phyloP scores from a whole-genome alignment of 148 eudicot species.

The Cornus florida region DNA sequence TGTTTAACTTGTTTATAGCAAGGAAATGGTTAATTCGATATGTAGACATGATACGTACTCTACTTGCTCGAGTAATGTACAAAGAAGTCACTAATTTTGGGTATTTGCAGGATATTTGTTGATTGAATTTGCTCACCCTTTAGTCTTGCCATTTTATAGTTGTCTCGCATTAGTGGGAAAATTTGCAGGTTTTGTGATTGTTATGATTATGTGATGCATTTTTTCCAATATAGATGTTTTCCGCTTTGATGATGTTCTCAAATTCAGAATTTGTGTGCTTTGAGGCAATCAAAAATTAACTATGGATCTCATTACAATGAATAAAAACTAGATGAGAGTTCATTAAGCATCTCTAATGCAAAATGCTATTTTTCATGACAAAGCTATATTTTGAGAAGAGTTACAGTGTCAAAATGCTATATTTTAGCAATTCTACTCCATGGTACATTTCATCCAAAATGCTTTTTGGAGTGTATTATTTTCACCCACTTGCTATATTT shows the following conservation, averaged over 20 bases:
- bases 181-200: neutral
- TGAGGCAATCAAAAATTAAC: neutral
- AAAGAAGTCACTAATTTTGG: neutral
- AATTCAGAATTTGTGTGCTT: neutral
- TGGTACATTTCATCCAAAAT: no score
- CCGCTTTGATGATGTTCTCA: neutral
- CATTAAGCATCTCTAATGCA: no score
- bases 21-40: neutral
- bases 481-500: no score
- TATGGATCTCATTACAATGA: neutral
- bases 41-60: neutral
- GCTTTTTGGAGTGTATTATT: no score
- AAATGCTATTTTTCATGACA: no score
- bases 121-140: neutral
- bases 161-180: neutral
- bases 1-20: neutral
- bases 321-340: neutral
- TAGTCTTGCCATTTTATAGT: neutral
- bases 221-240: neutral
- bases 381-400: no score
- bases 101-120: no score
- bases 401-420: no score
- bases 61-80: neutral
- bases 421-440: no score
- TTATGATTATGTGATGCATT: neutral